Conservation (phyloP, 129 eudicot species). For the Daucus carota region DNA sequence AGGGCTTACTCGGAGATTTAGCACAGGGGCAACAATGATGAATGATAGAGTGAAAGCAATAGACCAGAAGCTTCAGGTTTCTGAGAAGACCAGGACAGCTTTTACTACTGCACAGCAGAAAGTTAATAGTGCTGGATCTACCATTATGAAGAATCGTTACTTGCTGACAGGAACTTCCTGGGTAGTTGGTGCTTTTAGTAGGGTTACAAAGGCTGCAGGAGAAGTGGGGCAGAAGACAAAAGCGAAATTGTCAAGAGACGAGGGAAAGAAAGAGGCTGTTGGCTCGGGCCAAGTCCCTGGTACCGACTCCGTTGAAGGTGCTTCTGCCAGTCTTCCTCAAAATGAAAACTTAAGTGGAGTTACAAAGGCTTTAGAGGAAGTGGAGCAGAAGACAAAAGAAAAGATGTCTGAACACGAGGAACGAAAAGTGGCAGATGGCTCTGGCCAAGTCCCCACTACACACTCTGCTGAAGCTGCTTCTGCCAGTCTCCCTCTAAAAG, state of each 20-base stretch:
- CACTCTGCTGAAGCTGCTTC: constrained; percentile 15
- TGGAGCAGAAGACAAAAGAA: too few species aligned
- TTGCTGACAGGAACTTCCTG: constrained; percentile 77
- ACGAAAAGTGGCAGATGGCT: constrained; percentile 26
- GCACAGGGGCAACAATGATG: constrained; percentile 57
- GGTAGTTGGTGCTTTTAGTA: constrained; percentile 71
- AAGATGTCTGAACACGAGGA: constrained; percentile 17
- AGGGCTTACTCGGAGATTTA: constrained; percentile 63
- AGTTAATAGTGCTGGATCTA: constrained; percentile 67
- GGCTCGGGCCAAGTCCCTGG: constrained; percentile 22
- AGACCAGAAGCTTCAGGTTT: constrained; percentile 85
- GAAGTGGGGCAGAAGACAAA: constrained; percentile 75
- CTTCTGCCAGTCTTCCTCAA: too few species aligned
- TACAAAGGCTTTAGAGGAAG: too few species aligned
- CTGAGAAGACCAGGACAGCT: constrained; percentile 78
- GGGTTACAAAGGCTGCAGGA: constrained; percentile 74
- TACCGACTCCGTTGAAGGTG: constrained; percentile 17
- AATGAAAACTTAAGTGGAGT: too few species aligned
- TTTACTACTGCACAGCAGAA: constrained; percentile 75
- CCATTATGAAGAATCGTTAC: constrained; percentile 80
- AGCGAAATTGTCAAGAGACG: constrained; percentile 67
- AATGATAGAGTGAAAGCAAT: constrained; percentile 73
- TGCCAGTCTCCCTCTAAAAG: background rate
- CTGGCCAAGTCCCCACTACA: constrained; percentile 15
- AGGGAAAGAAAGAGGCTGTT: constrained; percentile 29